Base-by-base conservation (phyloP, 2,329 filamentous ascomycete genomes). In the Hymenoscyphus scutula region DNA sequence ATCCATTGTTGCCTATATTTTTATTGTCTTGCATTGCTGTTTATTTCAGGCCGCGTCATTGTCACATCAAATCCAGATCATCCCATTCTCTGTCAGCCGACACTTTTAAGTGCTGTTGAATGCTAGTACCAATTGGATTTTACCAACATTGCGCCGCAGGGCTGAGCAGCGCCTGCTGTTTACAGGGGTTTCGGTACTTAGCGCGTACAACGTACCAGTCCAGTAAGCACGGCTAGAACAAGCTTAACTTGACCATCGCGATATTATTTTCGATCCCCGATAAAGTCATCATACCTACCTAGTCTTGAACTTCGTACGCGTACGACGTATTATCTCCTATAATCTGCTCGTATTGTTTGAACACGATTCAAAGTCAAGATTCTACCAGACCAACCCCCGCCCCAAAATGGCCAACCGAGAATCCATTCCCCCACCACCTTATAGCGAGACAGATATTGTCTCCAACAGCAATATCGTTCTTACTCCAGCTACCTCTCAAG, bases 371-470 rank as follows among this genome's bases (percentile, higher is more conserved):
- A 15, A 37, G 34, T 37, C 32, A 11, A 37, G 32, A 37, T 10
- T 37, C 34, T 13, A 34, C 32, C 38, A 17, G n/a, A 7, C 3
- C 38, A 19, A 17, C 38, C 6, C 17, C 7, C 38, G 3, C 38
- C 17, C 15, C 54, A 37, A 53, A 45, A 62, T 65, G 63, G 60
- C 61, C 53, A 55, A 54, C 51, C 29, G 58, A 55, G 58, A 30
- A 23, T 60, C 58, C 51, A 56, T 58, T 7, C 81, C 83, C 23
- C 83, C 83, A 51, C 82, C 83, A 4, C 84, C 84, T 5, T 86
- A 86, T 68, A 80, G 80, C 45, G 83, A 84, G 72, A 84, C 81
- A 17, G 83, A 86, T 70, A 78, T 83, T 15, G 76, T 70, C 57
- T 74, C 80, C 3, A 76, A 75, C 32, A 59, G 61, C 64, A 60